Base-by-base conservation (phyloP, 768 basidiomycete species). In the Collybia sordida region DNA sequence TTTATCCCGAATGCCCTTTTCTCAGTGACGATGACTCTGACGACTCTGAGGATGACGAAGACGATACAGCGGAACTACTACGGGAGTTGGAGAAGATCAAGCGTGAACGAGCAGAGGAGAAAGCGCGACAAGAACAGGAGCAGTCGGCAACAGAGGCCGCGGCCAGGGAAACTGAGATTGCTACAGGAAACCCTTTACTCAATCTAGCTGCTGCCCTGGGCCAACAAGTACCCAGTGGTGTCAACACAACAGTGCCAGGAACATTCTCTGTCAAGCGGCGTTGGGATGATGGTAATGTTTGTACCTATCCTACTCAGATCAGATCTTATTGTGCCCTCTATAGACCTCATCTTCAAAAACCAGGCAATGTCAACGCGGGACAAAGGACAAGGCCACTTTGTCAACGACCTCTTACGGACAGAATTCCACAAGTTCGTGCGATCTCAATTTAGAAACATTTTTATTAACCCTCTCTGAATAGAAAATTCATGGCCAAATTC, bases 31-130 rank as follows among this genome's bases (percentile, higher is more conserved):
- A 80, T 6, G 77, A 79, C 6, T 72, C 64, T 25, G 68, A 70
- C 42, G 54, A 65, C 9, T 47, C 45, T 0, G 73, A 75, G 9
- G 81, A 88, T 15, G 89, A 91, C 7, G 94, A 96, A 55, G 91
- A 93, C 59, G 93, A 96, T 47, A 93, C 93, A 0, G 93, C 93
- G 0, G 96, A 97, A 60, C 77, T 99, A 19, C 75, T 99, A 53
- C 85, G 93, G 21, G 97, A 99, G 66, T 78, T 99, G n/a, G 96
- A 97, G 70, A 98, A 96, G 74, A 98, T 98, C 58, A 98, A 97
- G 70, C 86, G 86, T 41, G 95, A 98, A 63, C 80, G 96, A 8
- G 95, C 95, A 9, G 95, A 89, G 60, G 97, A 98, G 69, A 93
- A 93, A 63, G 87, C 79, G 31, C 77, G 90, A 38, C 75, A 83